These are phyloP conservation scores for Spathaspora girioi DNA, from an alignment of 805 yeast species.

Conservation along the genomic window DNA sequence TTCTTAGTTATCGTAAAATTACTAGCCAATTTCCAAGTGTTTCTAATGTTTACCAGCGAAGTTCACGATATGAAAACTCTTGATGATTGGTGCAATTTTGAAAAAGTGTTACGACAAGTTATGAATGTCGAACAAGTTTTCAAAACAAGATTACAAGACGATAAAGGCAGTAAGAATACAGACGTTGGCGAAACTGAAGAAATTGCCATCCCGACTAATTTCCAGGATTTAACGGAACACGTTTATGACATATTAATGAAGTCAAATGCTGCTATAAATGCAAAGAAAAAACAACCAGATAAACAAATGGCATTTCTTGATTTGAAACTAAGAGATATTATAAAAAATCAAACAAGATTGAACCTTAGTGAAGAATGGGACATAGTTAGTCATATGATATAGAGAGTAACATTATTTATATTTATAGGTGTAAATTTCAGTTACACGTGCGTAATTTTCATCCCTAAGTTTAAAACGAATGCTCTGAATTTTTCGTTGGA, in stretches of 20 bases:
- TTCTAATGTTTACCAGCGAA: slow-evolving; percentile 13
- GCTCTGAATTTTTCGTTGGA: neutral
- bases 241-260: slow-evolving; percentile 6
- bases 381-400: slow-evolving; percentile 20
- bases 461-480: neutral
- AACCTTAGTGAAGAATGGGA: slow-evolving; percentile 16
- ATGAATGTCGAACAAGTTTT: slow-evolving; percentile 6
- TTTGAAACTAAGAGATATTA: slow-evolving; percentile 17
- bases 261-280: neutral
- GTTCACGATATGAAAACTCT: neutral
- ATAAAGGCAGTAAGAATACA: neutral
- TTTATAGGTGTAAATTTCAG: neutral
- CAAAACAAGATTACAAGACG: neutral
- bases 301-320: slow-evolving; percentile 14
- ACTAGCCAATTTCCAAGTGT: slow-evolving; percentile 28
- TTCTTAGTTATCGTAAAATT: slow-evolving; percentile 35
- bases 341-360: slow-evolving; percentile 21
- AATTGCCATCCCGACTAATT: neutral
- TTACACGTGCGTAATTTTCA: neutral
- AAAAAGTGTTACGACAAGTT: slow-evolving; percentile 6
- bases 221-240: slow-evolving; percentile 4
- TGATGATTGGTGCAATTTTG: slow-evolving; percentile 13
- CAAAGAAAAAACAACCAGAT: neutral
- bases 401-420: neutral
- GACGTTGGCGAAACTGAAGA: neutral